A percentile compares a stretch with the other conserved stretches of the same genome.
phyloP scores from a whole-genome alignment of 1,139 yeast species.

The Candida sp. region DNA sequence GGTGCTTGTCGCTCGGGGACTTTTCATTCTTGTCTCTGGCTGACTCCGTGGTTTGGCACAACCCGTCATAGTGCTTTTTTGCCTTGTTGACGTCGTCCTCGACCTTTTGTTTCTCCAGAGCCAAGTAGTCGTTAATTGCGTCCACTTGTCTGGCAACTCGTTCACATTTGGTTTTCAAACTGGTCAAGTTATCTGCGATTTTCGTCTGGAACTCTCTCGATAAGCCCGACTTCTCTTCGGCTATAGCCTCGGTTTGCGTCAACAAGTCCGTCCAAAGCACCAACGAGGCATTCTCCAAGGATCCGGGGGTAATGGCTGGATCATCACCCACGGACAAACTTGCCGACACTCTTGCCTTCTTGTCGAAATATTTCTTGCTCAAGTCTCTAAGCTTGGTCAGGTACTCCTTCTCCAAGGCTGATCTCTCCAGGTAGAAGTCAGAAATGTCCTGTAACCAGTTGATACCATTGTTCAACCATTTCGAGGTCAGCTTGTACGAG shows the following conservation, averaged over 20 bases:
- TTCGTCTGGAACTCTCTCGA: constrained; percentile 65
- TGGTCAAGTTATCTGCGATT: constrained; percentile 65
- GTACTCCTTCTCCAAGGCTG: constrained; percentile 83
- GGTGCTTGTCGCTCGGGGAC: constrained; percentile 60
- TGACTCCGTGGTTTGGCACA: constrained; percentile 81
- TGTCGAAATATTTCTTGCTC: constrained; percentile 72
- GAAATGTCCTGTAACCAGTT: constrained; percentile 82
- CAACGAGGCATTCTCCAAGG: constrained; percentile 87
- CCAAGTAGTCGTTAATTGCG: constrained; percentile 60
- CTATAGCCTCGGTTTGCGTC: constrained; percentile 81
- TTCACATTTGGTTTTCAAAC: constrained; percentile 57
- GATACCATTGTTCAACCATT: constrained; percentile 78
- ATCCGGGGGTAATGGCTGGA: constrained; percentile 94
- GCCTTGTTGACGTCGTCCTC: constrained; percentile 73
- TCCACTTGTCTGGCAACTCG: constrained; percentile 60
- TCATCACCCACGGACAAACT: constrained; percentile 86
- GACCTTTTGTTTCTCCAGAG: constrained; percentile 56
- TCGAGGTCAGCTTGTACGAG: constrained; percentile 73
- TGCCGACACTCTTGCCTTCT: constrained; percentile 73
- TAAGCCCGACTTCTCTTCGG: constrained; percentile 67
- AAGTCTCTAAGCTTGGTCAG: constrained; percentile 68
- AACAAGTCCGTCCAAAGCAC: constrained; percentile 95
- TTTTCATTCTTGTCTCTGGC: constrained; percentile 76
- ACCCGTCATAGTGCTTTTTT: constrained; percentile 76
- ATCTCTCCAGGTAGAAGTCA: constrained; percentile 82